These are phyloP conservation scores for Synchytrium microbalum DNA, from an alignment of 371 early-diverging fungal species.

Conservation along the genomic window DNA sequence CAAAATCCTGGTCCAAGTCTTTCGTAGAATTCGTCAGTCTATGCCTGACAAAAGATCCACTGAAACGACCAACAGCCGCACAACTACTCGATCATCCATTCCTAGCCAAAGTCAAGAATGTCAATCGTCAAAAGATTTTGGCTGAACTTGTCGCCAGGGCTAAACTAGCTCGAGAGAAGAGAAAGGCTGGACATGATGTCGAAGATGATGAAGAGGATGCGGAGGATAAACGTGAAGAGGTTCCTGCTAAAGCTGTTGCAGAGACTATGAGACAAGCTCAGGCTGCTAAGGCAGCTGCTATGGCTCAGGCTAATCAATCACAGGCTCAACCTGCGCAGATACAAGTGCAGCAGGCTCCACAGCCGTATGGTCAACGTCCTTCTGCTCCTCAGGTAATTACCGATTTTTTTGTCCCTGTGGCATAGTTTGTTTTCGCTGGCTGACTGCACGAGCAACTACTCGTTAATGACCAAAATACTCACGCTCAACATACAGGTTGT, in stretches of 20 bases:
- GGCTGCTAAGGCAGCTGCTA: conserved; percentile 18
- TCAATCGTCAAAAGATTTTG: conserved; percentile 35
- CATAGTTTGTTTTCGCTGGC: conserved; percentile 9
- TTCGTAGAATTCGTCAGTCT: conserved; percentile 41
- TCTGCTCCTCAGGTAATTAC: conserved; percentile 6
- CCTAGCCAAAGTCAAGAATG: conserved; percentile 26
- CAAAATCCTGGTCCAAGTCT: conserved; percentile 47
- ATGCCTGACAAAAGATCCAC: conserved; percentile 43
- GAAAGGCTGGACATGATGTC: conserved; percentile 36
- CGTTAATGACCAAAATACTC: no score
- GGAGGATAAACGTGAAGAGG: conserved; percentile 28
- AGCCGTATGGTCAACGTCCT: conserved; percentile 8
- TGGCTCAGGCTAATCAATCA: conserved; percentile 8
- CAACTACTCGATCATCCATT: conserved; percentile 47
- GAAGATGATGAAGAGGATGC: conserved; percentile 46
- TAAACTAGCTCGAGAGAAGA: conserved; percentile 31
- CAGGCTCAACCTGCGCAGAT: conserved; percentile 6
- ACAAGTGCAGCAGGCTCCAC: conserved; percentile 10
- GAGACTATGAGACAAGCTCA: conserved; percentile 32
- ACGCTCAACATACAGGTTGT: neutral
- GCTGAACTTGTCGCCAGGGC: conserved; percentile 39
- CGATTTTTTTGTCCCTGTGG: conserved; percentile 9
- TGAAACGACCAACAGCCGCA: conserved; percentile 35
- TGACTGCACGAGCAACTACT: no score
- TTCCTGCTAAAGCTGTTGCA: conserved; percentile 26